phyloP scores from a whole-genome alignment of 345 rosid genomes.

The Syzygium grande region DNA sequence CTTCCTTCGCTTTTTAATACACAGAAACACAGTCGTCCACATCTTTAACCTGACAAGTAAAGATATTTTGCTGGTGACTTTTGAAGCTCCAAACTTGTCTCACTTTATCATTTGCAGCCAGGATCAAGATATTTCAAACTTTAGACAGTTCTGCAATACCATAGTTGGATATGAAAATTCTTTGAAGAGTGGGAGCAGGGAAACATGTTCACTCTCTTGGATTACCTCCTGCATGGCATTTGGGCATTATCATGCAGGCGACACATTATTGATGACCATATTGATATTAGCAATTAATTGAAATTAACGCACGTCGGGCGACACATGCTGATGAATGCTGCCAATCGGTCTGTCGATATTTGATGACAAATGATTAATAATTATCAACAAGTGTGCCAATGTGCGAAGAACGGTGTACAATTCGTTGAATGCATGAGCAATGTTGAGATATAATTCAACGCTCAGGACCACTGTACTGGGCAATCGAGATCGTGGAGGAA shows the following conservation, averaged over 20 bases:
- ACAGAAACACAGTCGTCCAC: constrained; percentile 32
- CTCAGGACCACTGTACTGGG: too few relatives aligned
- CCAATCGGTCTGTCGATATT: too few relatives aligned
- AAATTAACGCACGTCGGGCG: too few relatives aligned
- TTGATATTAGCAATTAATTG: too few relatives aligned
- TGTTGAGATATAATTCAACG: too few relatives aligned
- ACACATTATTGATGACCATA: too few relatives aligned
- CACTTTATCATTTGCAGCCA: constrained; percentile 24
- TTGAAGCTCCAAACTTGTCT: constrained; percentile 23
- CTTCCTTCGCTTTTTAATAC: constrained; percentile 44
- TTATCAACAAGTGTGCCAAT: too few relatives aligned
- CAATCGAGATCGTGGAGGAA: too few relatives aligned
- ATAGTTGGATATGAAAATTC: neutral
- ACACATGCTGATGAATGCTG: too few relatives aligned
- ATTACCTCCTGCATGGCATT: neutral
- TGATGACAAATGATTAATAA: too few relatives aligned
- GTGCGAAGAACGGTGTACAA: too few relatives aligned
- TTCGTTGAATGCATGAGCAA: too few relatives aligned
- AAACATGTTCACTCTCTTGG: neutral
- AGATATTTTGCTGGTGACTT: constrained; percentile 36
- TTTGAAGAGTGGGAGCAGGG: neutral
- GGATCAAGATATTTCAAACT: neutral
- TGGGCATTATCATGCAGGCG: neutral
- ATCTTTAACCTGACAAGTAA: constrained; percentile 31
- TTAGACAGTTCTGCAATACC: neutral